Conservation (phyloP, 176 grass and related monocot genomes). For the Hordeum marinum region DNA sequence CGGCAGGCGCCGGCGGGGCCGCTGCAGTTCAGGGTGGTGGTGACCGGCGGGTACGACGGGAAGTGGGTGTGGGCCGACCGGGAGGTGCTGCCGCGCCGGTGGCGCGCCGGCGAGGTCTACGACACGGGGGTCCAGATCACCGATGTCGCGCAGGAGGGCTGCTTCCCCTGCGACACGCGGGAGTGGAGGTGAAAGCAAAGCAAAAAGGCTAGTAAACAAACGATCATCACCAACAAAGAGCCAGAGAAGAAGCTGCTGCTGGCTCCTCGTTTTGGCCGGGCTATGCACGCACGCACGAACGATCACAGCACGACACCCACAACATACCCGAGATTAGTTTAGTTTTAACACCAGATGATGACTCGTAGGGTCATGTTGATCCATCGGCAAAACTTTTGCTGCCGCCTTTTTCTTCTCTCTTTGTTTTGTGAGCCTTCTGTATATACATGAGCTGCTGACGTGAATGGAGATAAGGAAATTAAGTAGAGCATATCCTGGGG, state of each 20-base stretch:
- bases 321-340: background rate
- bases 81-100: slow-evolving; percentile 46
- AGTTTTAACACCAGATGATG: background rate
- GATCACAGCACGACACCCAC: background rate
- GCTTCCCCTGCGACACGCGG: slow-evolving; percentile 61
- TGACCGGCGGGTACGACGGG: slow-evolving; percentile 88
- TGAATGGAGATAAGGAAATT: background rate
- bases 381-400: slow-evolving; percentile 13
- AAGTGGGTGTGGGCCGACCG: slow-evolving; percentile 78
- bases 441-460: slow-evolving; percentile 39
- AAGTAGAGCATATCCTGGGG: background rate
- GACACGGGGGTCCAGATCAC: slow-evolving; percentile 64
- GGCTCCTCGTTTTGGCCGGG: slow-evolving; percentile 16
- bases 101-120: slow-evolving; percentile 64
- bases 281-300: background rate
- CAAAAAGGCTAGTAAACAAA: background rate
- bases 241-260: background rate
- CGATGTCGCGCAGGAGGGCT: slow-evolving; percentile 67
- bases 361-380: background rate
- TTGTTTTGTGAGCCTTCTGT: background rate
- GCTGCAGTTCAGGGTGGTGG: slow-evolving; percentile 82
- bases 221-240: too few relatives aligned
- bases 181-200: slow-evolving; percentile 46
- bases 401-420: background rate
- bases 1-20: slow-evolving; percentile 58